Evolutionary conservation across 805 yeast genomes (phyloP).

Genomic region (Candida stauntonica): DNA sequence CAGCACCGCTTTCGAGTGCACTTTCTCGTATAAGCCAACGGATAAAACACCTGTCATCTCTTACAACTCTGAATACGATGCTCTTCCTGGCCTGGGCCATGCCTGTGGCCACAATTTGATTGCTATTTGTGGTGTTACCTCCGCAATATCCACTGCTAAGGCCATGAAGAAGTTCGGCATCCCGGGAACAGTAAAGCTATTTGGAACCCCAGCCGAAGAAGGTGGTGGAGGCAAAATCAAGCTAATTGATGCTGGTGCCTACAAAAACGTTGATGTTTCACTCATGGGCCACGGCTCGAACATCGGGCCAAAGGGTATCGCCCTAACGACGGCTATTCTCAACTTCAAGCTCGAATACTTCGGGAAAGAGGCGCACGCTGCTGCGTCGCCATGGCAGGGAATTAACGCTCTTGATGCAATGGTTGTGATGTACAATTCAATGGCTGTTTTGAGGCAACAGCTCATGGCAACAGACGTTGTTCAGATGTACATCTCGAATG

Average conservation of each 20-base stretch:
- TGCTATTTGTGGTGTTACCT: conserved; percentile 7
- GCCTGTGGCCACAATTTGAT: conserved; percentile 14
- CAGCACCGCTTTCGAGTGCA: conserved; percentile 9
- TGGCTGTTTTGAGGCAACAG: conserved; percentile 12
- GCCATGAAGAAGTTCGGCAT: conserved; percentile 10
- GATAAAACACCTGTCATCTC: conserved; percentile 6
- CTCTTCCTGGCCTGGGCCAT: conserved; percentile 11
- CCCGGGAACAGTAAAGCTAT: conserved; percentile 11
- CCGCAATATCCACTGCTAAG: conserved; percentile 7
- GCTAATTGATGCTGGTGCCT: conserved; percentile 11
- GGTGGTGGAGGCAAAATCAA: conserved; percentile 12
- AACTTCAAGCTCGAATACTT: conserved; percentile 8
- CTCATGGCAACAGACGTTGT: conserved; percentile 7
- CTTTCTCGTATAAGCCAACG: conserved; percentile 2
- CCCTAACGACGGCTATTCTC: conserved; percentile 7
- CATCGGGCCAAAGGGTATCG: background rate
- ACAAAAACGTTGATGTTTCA: conserved; percentile 9
- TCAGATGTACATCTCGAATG: conserved; percentile 9
- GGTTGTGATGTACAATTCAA: conserved; percentile 9
- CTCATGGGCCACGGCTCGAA: conserved; percentile 9
- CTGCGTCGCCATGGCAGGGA: conserved; percentile 14
- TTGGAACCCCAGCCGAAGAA: conserved; percentile 14
- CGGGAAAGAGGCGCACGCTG: conserved; percentile 14
- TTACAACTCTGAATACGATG: conserved; percentile 12
- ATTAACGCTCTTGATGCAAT: conserved; percentile 14